A percentile compares a stretch with the other conserved stretches of the same genome.
Conservation (phyloP, 345 rosid species). For the Eutrema japonicum region DNA sequence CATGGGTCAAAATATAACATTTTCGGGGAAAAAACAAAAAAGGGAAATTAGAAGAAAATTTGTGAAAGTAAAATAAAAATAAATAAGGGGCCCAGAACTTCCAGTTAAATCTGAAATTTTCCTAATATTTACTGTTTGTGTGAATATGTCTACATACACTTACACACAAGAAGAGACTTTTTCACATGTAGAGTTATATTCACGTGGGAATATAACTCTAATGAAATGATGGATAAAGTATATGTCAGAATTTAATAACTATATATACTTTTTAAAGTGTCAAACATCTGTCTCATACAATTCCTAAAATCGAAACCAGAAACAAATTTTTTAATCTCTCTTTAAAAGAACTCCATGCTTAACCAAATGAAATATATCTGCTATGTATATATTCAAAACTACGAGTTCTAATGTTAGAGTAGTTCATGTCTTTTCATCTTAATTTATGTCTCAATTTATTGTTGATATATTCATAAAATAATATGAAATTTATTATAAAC, state of each 20-base stretch:
- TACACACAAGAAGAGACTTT: too few relatives aligned
- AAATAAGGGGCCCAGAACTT: constrained; percentile 7
- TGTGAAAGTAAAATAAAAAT: not conserved
- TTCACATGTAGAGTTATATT: too few relatives aligned
- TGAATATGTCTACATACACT: too few relatives aligned
- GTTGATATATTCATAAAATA: too few relatives aligned
- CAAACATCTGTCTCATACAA: not conserved
- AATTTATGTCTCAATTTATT: too few relatives aligned
- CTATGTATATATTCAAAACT: too few relatives aligned
- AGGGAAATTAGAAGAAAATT: not conserved
- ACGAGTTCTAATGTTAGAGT: too few relatives aligned
- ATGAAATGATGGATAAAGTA: constrained; percentile 13
- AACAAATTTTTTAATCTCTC: not conserved
- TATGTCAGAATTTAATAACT: not conserved
- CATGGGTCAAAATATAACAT: constrained; percentile 29
- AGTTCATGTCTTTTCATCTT: too few relatives aligned
- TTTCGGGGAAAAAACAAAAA: constrained; percentile 5
- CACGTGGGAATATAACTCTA: too few relatives aligned
- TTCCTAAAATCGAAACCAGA: not conserved
- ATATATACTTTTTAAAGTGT: not conserved
- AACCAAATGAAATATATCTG: too few relatives aligned
- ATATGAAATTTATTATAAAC: too few relatives aligned
- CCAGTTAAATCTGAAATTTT: not conserved
- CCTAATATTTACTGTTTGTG: too few relatives aligned
- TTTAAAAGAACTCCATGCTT: not conserved